Percentiles rank a stretch among this genome's conserved stretches.
Conservation (phyloP, 2,329 filamentous ascomycete species). For the Penicillium concentricum region DNA sequence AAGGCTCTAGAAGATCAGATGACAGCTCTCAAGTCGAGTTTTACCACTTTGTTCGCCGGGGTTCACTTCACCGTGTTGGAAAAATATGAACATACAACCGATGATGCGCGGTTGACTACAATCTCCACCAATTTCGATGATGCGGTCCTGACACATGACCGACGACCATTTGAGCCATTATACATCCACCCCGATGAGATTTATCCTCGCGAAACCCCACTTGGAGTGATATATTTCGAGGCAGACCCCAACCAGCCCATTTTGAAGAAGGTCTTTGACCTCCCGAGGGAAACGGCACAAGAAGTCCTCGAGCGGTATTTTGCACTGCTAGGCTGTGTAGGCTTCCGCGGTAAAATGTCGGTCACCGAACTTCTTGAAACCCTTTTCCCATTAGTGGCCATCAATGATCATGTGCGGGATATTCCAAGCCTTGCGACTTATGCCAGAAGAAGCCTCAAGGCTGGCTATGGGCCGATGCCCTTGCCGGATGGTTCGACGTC, state of each 20-base stretch:
- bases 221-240: constrained; percentile 38
- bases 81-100: constrained; percentile 35
- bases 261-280: constrained; percentile 18
- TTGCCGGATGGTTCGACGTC: constrained; percentile 17
- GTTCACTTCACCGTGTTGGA: constrained; percentile 37
- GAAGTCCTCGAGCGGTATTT: constrained; percentile 27
- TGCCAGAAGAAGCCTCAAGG: constrained; percentile 28
- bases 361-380: constrained; percentile 29
- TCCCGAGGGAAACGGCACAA: constrained; percentile 14
- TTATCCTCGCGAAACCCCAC: constrained; percentile 53
- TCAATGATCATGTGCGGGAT: constrained; percentile 32
- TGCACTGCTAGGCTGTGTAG: constrained; percentile 26
- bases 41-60: neutral
- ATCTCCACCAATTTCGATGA: constrained; percentile 41
- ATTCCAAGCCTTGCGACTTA: constrained; percentile 35
- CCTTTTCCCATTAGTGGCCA: constrained; percentile 32
- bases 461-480: constrained; percentile 24
- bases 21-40: constrained; percentile 3
- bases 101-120: constrained; percentile 52
- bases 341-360: constrained; percentile 23
- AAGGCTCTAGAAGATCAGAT: constrained; percentile 24
- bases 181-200: constrained; percentile 60
- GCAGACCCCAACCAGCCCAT: constrained; percentile 28
- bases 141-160: constrained; percentile 65
- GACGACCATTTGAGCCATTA: constrained; percentile 69